Evolutionary conservation across 495 filamentous ascomycete species (phyloP), one percentile per base, ranked within the genome.

Genomic region (Podospora sp.): DNA sequence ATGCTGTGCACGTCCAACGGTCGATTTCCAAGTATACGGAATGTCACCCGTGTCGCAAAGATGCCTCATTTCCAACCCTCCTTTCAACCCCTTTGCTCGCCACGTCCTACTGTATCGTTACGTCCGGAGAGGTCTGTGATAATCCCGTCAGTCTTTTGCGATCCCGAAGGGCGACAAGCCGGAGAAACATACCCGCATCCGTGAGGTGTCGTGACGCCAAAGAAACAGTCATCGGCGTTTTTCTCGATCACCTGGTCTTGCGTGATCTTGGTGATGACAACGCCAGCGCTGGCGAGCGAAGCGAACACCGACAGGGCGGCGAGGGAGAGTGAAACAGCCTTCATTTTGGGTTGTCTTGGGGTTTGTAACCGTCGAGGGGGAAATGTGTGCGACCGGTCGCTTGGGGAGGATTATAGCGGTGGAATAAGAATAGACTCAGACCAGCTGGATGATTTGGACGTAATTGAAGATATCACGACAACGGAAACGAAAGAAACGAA

Each of bases 171-270:
- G 24, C 16, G 6, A 6, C 6, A 12, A 33, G 29, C 12, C 20
- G 20, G n/a, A 36, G 20, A 50, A 46, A 79, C 81, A 68, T 61
- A 84, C 82, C 75, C 81, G 78, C 82, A 84, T 49, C 82, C 81
- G 63, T 72, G 71, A 22, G 81, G 82, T 14, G 82, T 83, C 0
- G 76, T 75, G n/a, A 81, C 75, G 57, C 82, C 82, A 68, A 82
- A 82, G 74, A 78, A 82, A 69, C 82, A 84, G 68, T 84, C 82
- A 24, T 75, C 81, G 21, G 62, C 20, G 6, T 69, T 60, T 65
- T 74, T 79, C 51, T 73, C 66, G 12, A 84, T 77, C 64, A 84
- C 73, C 75, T 83, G 81, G 51, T 83, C 74, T 22, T 64, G 66
- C 49, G 33, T 65, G 73, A 84, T 79, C 53, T 81, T 81, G 16